Conservation (phyloP, 257 asterid species). For the Striga asiatica region DNA sequence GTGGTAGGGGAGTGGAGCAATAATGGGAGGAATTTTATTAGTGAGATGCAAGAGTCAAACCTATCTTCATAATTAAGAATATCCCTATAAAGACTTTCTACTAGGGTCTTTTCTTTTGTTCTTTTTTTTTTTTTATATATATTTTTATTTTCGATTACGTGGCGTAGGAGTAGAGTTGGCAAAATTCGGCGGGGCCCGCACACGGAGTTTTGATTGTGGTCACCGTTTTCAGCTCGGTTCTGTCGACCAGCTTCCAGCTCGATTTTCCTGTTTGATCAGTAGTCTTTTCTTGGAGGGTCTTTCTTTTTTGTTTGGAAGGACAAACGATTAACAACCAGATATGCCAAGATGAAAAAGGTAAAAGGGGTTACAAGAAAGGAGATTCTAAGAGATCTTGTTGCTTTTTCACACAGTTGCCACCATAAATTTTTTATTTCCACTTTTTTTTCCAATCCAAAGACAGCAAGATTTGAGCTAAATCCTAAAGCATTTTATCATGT, state of each 20-base stretch:
- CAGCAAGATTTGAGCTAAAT: slow-evolving; percentile 17
- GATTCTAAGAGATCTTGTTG: slow-evolving; percentile 51
- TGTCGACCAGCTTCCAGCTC: too few species aligned
- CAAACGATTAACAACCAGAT: background rate
- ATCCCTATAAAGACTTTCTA: slow-evolving; percentile 58
- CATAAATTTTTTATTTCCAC: slow-evolving; percentile 16
- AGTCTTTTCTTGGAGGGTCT: background rate
- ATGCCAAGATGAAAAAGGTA: slow-evolving; percentile 28
- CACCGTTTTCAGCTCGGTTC: too few species aligned
- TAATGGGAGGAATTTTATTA: slow-evolving; percentile 40
- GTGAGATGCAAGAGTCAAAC: slow-evolving; percentile 42
- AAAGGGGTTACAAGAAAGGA: slow-evolving; percentile 26
- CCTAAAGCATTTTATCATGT: slow-evolving; percentile 26
- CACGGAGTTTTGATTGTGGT: too few species aligned
- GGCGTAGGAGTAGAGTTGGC: too few species aligned
- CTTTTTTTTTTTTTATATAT: too few species aligned
- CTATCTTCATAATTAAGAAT: slow-evolving; percentile 40
- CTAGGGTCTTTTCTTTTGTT: too few species aligned
- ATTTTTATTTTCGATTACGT: too few species aligned
- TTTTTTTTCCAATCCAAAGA: slow-evolving; percentile 23
- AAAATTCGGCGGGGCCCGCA: too few species aligned
- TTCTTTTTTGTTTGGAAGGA: background rate
- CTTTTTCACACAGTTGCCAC: slow-evolving; percentile 40
- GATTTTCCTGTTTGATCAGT: slow-evolving; percentile 16
- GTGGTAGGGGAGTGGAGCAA: slow-evolving; percentile 21